Conservation (phyloP, 2,329 filamentous ascomycete genomes). For the Annulohypoxylon truncatum region DNA sequence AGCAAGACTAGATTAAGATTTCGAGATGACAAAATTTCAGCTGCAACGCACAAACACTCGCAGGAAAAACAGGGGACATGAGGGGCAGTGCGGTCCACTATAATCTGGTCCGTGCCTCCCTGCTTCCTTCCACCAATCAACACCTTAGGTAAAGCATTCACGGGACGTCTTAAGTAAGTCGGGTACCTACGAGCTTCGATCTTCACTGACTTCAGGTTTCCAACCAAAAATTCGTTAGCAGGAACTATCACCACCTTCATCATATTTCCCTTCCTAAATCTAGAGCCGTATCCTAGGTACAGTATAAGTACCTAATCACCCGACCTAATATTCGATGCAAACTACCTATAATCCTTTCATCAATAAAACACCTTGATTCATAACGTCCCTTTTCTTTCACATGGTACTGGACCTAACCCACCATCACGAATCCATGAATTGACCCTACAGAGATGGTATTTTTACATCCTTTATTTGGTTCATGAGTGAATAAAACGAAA, state of each 20-base stretch:
- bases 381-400: background rate
- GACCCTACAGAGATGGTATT: background rate
- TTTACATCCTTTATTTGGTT: slow-evolving; percentile 7
- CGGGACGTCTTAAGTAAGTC: background rate
- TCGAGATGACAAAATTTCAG: slow-evolving; percentile 26
- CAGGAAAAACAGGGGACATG: slow-evolving; percentile 26
- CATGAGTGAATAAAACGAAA: slow-evolving; percentile 38
- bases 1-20: slow-evolving; percentile 1
- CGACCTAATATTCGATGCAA: background rate
- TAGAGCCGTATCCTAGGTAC: background rate
- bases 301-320: background rate
- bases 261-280: background rate
- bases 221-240: background rate
- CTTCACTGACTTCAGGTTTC: background rate
- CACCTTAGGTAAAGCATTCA: background rate
- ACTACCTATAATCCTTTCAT: background rate
- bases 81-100: slow-evolving; percentile 19
- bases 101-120: background rate
- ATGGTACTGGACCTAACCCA: too few relatives aligned
- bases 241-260: background rate
- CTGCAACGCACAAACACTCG: slow-evolving; percentile 1
- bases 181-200: background rate
- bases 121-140: background rate
- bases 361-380: background rate
- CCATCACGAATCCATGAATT: background rate